These are phyloP conservation scores for Triangularia setosa DNA, from an alignment of 2,329 filamentous ascomycete genomes.

Conservation along the genomic window DNA sequence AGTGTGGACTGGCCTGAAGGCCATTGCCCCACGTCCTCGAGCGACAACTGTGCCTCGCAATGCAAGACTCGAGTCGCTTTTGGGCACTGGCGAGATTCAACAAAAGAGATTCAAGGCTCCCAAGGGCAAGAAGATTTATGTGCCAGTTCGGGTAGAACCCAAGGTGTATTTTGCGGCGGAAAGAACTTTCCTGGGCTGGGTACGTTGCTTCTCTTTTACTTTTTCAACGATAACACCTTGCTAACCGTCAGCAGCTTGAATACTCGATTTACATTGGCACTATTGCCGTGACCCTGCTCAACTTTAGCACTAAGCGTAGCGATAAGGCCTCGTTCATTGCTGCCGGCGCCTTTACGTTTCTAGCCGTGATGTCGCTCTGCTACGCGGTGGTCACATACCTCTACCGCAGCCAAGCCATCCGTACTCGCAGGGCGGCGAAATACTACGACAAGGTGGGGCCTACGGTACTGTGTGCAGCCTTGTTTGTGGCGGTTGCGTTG, in stretches of 20 bases:
- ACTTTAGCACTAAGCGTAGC: conserved; percentile 62
- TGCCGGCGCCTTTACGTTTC: conserved; percentile 73
- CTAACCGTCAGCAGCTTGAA: conserved; percentile 60
- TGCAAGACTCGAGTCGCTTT: conserved; percentile 50
- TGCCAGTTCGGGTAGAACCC: conserved; percentile 91
- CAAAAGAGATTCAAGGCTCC: conserved; percentile 66
- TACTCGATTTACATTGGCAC: conserved; percentile 92
- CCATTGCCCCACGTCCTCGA: conserved; percentile 53
- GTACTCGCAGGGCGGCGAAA: conserved; percentile 74
- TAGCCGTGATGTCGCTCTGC: conserved; percentile 72
- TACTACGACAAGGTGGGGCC: conserved; percentile 93
- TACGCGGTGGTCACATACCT: conserved; percentile 84
- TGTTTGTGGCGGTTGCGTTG: conserved; percentile 69
- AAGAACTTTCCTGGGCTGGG: conserved; percentile 92
- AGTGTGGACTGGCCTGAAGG: conserved; percentile 42
- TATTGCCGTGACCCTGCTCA: conserved; percentile 78
- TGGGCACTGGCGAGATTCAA: conserved; percentile 53
- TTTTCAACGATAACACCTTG: neutral
- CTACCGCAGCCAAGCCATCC: conserved; percentile 82
- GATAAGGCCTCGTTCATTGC: conserved; percentile 60
- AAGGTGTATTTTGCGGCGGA: conserved; percentile 98
- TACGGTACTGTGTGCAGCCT: conserved; percentile 65
- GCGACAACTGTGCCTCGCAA: conserved; percentile 54
- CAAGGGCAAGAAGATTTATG: conserved; percentile 87
- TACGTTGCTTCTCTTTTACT: conserved; percentile 39